Base-by-base conservation (phyloP, 2,329 filamentous ascomycete species). In the Penicillium sp. region DNA sequence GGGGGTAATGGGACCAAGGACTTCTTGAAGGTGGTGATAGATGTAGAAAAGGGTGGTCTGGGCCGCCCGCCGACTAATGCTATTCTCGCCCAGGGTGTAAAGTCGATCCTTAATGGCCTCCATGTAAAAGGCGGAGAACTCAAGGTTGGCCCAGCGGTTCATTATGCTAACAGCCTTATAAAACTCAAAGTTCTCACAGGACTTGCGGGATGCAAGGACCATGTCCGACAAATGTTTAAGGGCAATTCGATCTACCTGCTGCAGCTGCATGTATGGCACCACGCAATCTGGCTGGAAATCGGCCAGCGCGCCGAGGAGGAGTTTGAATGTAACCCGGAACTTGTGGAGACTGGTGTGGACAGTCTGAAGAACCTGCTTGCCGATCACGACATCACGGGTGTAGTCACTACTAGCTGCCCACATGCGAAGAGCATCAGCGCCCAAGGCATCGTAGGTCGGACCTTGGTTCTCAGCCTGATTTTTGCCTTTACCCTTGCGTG, bases 331-430 rank as follows among this genome's bases (percentile, higher is more conserved):
- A 48, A 90, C 89, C 16, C 95, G 88, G 72, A 93, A 96, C 73
- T 96, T 97, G 74, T 93, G 83, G 24, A 98, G 77, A 2, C 86
- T 84, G 46, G 84, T 85, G 63, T 96, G 90, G 11, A 95, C 85
- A 1, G 89, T 85, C 65, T 89, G 85, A 8, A 99, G 82, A 0
- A 95, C 87, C 1, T 87, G 84, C 61, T 89, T 84, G 22, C 93
- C 90, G 62, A 99, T 88, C 7, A 89, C 83, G 6, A 98, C 87
- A 70, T 99, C 95, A 19, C 85, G 85, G 3, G 91, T 96, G 73
- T 95, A 98, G 74, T 99, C 93, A 66, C 90, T 91, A 73, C 90
- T 91, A 3, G 93, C 93, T 27, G 86, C 93, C 93, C 93, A 98
- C 27, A 99, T 77, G 11, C 96, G 87, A 53, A 99, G 80, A 4